These are phyloP conservation scores for Dioscorea cayenensis DNA, from an alignment of 116 monocot genomes.

Conservation along the genomic window DNA sequence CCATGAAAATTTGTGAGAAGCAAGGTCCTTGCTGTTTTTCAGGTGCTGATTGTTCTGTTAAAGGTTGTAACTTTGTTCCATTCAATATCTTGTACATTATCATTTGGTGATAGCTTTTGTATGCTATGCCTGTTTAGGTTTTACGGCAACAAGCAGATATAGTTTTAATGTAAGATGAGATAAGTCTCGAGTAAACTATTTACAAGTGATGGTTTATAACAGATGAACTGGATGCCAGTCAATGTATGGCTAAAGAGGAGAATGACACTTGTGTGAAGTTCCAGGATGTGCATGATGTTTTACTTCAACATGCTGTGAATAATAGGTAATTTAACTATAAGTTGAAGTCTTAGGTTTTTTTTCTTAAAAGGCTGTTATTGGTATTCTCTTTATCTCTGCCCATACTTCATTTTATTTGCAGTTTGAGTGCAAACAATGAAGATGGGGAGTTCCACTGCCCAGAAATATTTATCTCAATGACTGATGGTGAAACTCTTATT, in stretches of 20 bases:
- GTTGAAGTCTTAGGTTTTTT: neutral
- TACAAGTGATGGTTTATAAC: neutral
- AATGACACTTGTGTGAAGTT: neutral
- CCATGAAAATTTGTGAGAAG: constrained; percentile 1
- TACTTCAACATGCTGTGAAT: neutral
- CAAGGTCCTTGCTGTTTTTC: constrained; percentile 1
- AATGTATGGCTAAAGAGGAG: constrained; percentile 11
- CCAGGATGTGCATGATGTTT: constrained; percentile 1
- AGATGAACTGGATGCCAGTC: constrained; percentile 15
- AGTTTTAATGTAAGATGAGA: neutral
- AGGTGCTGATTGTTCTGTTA: neutral
- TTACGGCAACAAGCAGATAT: neutral
- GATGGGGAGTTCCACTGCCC: neutral
- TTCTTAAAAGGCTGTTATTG: neutral
- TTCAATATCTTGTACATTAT: neutral
- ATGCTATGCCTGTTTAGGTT: neutral
- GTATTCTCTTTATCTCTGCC: neutral
- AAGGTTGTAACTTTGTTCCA: constrained; percentile 13
- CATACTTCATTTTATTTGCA: constrained; percentile 13
- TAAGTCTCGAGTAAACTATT: neutral
- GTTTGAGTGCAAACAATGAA: constrained; percentile 9
- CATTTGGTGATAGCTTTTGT: neutral
- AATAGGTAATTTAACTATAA: constrained; percentile 4
- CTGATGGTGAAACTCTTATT: constrained; percentile 15
- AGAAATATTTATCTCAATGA: neutral